These are phyloP conservation scores for Colletotrichum paranaense DNA, from an alignment of 2,329 filamentous ascomycete species.

Conservation along the genomic window DNA sequence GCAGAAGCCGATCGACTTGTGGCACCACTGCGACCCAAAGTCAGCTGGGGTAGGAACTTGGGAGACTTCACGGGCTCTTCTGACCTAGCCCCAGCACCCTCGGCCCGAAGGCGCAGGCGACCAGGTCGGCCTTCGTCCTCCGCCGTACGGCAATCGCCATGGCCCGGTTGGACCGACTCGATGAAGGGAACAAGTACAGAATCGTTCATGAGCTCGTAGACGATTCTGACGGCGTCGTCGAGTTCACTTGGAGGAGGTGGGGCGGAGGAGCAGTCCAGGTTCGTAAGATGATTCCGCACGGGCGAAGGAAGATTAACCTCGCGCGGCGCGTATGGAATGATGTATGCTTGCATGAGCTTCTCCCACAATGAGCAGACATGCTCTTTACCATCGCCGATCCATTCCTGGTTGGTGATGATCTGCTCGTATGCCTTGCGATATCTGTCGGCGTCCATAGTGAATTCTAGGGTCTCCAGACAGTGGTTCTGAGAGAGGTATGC, in stretches of 20 bases:
- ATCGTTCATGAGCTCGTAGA: slow-evolving; percentile 97
- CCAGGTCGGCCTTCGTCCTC: slow-evolving; percentile 52
- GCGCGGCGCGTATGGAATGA: slow-evolving; percentile 83
- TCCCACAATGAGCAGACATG: slow-evolving; percentile 87
- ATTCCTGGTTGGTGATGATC: slow-evolving; percentile 54
- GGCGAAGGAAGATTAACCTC: slow-evolving; percentile 92
- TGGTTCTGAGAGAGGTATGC: slow-evolving; percentile 97
- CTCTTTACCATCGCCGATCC: slow-evolving; percentile 59
- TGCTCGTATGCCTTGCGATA: slow-evolving; percentile 74
- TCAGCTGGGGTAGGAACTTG: slow-evolving; percentile 57
- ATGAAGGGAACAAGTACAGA: slow-evolving; percentile 94
- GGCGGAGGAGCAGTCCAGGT: slow-evolving; percentile 64
- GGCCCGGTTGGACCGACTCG: slow-evolving; percentile 66
- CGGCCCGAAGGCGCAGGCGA: slow-evolving; percentile 52
- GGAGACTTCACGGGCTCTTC: slow-evolving; percentile 58
- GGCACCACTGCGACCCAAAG: slow-evolving; percentile 49
- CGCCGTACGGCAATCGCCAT: slow-evolving; percentile 48
- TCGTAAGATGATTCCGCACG: slow-evolving; percentile 84
- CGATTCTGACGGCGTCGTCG: slow-evolving; percentile 85
- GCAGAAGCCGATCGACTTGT: slow-evolving; percentile 56
- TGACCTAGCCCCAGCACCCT: slow-evolving; percentile 45
- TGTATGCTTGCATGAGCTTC: slow-evolving; percentile 89
- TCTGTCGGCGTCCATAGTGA: slow-evolving; percentile 91
- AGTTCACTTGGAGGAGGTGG: slow-evolving; percentile 82
- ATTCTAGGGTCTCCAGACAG: slow-evolving; percentile 95